Base-by-base conservation (phyloP, 768 basidiomycete genomes). In the Mrakia gelida region DNA sequence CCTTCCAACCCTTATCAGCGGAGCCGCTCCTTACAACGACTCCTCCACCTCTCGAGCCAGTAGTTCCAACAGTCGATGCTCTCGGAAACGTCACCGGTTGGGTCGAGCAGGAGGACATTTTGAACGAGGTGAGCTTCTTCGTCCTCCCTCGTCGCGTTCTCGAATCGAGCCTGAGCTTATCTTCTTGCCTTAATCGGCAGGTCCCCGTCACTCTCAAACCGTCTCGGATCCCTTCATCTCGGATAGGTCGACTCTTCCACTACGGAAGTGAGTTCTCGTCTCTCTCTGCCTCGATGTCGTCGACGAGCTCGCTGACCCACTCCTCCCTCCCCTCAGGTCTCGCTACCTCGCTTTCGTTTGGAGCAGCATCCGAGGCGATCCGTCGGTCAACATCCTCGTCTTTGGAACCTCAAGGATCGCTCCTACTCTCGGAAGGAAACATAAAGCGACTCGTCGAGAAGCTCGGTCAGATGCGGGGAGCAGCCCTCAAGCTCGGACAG, bases 401-500 rank as follows among this genome's bases (percentile, higher is more conserved):
- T 1, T 21, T 16, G 81, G 81, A 13, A 73, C 59, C 49, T 65
- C 70, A 62, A 71, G 81, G 83, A 3, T 84, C 84, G 71, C 83
- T 95, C 7, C 90, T 98, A 84, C 89, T 98, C 89, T 92, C 91
- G 2, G 95, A 97, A 83, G 91, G 91, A 10, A 98, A 98, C 82
- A 88, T 98, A 76, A 90, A 90, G 72, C 89, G 95, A 2, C 87
- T 99, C 0, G 97, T 98, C 1, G 90, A 90, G 2, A 97, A 96
- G 81, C 87, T 99, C n/a, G 91, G 93, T 0, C 89, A 91, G 83
- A 98, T 99, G 97, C 87, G 95, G 21, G 96, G 96, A 0, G 97
- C 97, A 0, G 97, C 97, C 1, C 87, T 99, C 79, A 98, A 99
- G 84, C 86, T 98, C 2, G 97, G 97, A 0, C 97, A 98, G 82